Evolutionary conservation across 768 basidiomycete species (phyloP).

Genomic region (Mycena maculata): DNA sequence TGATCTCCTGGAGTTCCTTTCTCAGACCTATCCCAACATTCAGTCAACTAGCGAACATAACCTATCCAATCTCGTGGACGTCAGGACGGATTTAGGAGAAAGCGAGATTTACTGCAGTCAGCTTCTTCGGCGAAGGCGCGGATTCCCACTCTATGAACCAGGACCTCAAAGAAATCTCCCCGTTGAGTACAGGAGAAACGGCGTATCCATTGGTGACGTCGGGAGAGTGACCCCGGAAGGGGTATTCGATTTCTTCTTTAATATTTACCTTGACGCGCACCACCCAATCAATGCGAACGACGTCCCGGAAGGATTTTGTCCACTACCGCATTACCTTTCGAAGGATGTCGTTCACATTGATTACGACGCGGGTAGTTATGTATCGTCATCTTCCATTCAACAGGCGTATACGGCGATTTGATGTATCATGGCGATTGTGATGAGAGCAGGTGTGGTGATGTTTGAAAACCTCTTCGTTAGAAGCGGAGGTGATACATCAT

Average conservation of each 20-base stretch:
- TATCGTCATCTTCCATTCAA: not conserved
- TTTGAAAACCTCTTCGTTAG: no score
- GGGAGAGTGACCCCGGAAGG: slow-evolving; percentile 45
- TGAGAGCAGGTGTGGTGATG: no score
- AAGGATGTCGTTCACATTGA: not conserved
- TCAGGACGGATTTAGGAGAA: not conserved
- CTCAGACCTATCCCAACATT: no score
- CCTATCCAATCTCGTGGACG: not conserved
- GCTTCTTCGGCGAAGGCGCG: slow-evolving; percentile 33
- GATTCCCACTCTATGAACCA: slow-evolving; percentile 47
- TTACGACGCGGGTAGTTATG: slow-evolving; percentile 1
- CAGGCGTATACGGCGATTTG: no score
- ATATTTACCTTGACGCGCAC: slow-evolving; percentile 38
- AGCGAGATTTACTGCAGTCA: slow-evolving; percentile 17
- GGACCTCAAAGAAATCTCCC: slow-evolving; percentile 37
- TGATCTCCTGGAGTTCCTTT: no score
- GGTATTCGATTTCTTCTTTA: slow-evolving; percentile 49
- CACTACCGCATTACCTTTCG: not conserved
- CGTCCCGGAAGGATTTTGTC: slow-evolving; percentile 43
- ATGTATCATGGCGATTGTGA: no score
- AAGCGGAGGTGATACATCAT: no score
- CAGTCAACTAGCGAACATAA: not conserved
- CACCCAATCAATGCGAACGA: slow-evolving; percentile 42
- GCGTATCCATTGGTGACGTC: slow-evolving; percentile 48
- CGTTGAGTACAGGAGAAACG: slow-evolving; percentile 34